These are phyloP conservation scores for Ophiostoma tasmaniense DNA, from an alignment of 2,329 filamentous ascomycete species.

Conservation along the genomic window DNA sequence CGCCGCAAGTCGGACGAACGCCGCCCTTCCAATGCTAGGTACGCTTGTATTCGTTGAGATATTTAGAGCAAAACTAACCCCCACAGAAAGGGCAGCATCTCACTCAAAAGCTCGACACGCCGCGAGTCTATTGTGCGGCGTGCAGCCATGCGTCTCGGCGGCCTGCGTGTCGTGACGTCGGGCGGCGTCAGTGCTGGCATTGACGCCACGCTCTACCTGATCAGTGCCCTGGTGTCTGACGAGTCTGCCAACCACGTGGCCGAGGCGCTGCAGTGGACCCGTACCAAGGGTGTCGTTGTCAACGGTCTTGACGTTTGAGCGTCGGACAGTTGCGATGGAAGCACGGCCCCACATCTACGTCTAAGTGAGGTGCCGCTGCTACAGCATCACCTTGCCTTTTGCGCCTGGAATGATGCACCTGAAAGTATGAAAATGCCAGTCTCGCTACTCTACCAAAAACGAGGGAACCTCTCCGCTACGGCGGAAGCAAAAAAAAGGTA, in stretches of 20 bases:
- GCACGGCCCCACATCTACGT: not conserved
- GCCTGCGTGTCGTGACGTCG: slow-evolving; percentile 66
- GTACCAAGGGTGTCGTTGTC: slow-evolving; percentile 78
- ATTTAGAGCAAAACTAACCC: not conserved
- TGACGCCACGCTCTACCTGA: slow-evolving; percentile 76
- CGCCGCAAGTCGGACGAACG: slow-evolving; percentile 62
- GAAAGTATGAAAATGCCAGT: not conserved
- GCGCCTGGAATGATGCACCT: not conserved
- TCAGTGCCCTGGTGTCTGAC: slow-evolving; percentile 72
- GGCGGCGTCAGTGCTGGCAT: slow-evolving; percentile 72
- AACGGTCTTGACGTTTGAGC: slow-evolving; percentile 65
- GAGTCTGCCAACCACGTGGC: slow-evolving; percentile 69
- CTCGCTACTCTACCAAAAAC: not conserved
- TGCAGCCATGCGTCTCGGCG: slow-evolving; percentile 63
- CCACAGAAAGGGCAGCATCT: slow-evolving; percentile 70
- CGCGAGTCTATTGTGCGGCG: slow-evolving; percentile 75
- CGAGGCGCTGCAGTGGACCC: slow-evolving; percentile 69
- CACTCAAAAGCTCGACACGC: slow-evolving; percentile 64
- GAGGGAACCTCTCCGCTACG: not conserved
- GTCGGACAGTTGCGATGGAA: not conserved
- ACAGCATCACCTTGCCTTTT: not conserved
- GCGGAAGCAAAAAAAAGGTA: not conserved
- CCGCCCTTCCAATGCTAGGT: slow-evolving; percentile 54
- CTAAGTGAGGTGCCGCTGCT: not conserved
- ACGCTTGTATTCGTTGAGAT: slow-evolving; percentile 18